Evolutionary conservation across 495 filamentous ascomycete genomes (phyloP).

Genomic region (Penicillium flavigenum): DNA sequence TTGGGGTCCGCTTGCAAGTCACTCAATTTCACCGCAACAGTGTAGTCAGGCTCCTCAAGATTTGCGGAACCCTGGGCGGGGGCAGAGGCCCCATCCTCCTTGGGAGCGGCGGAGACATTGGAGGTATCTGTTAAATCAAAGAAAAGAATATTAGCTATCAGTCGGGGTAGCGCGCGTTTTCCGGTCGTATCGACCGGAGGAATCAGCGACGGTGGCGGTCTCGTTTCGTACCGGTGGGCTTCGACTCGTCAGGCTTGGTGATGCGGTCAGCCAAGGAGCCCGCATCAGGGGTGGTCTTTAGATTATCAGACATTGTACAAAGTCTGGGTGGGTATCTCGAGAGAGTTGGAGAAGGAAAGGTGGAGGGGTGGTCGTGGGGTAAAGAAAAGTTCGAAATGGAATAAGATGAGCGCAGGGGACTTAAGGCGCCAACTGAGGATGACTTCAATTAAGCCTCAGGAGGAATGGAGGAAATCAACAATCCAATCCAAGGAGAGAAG

Average conservation of each 20-base stretch:
- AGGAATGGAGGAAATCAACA: not conserved
- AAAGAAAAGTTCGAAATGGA: not conserved
- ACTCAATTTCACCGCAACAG: conserved; percentile 85
- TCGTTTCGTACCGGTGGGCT: conserved; percentile 32
- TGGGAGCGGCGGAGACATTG: conserved; percentile 8
- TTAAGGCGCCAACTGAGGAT: not conserved
- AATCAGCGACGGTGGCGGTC: conserved; percentile 14
- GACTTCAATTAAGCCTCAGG: not conserved
- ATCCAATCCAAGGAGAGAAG: not conserved
- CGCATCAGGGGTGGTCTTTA: conserved; percentile 25
- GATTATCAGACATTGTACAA: conserved; percentile 36
- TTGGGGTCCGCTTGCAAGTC: conserved; percentile 84
- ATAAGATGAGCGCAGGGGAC: not conserved
- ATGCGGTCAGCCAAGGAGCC: conserved; percentile 64
- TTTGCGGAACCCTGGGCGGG: conserved; percentile 43
- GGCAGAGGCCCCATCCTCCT: conserved; percentile 52
- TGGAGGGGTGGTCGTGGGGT: conserved; percentile 1
- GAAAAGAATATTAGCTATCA: conserved; percentile 11
- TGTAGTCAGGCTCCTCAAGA: conserved; percentile 72
- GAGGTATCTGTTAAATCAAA: conserved; percentile 20
- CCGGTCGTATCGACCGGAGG: not conserved
- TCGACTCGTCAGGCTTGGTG: conserved; percentile 44
- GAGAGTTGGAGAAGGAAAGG: conserved; percentile 1
- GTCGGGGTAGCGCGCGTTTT: conserved; percentile 1
- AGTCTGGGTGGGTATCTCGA: not conserved